Percentiles rank a stretch among this genome's conserved stretches.
These are phyloP conservation scores for Eucalyptus shirleyi DNA, from an alignment of 345 rosid genomes.

Conservation along the genomic window DNA sequence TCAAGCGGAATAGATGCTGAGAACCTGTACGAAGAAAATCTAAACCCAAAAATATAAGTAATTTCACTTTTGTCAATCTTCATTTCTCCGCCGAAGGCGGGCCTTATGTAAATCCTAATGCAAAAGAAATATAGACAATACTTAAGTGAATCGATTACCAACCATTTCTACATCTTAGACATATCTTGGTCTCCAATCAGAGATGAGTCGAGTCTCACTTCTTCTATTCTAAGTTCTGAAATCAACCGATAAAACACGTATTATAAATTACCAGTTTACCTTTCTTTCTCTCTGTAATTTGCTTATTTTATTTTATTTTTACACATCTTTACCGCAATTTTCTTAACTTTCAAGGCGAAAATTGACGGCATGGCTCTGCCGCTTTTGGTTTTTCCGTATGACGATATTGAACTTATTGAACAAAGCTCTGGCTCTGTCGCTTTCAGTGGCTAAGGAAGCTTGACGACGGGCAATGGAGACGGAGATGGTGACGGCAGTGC, in stretches of 20 bases:
- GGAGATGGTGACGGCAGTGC: background rate
- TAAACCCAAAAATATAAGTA: background rate
- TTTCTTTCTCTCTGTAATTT: background rate
- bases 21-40: background rate
- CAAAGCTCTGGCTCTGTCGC: background rate
- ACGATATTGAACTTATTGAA: background rate
- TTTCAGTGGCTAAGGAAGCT: background rate
- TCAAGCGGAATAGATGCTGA: background rate
- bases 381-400: background rate
- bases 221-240: background rate
- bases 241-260: background rate
- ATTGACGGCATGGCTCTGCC: accelerated
- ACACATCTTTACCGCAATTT: background rate
- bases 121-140: background rate
- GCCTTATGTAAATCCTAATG: background rate
- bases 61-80: background rate
- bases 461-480: background rate
- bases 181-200: background rate
- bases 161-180: background rate
- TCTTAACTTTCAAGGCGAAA: background rate
- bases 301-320: background rate
- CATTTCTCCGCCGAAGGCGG: background rate
- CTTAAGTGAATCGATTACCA: background rate
- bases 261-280: background rate
- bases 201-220: background rate